Conservation (phyloP, 2,329 filamentous ascomycete species). For the Plectosphaerella sp. region DNA sequence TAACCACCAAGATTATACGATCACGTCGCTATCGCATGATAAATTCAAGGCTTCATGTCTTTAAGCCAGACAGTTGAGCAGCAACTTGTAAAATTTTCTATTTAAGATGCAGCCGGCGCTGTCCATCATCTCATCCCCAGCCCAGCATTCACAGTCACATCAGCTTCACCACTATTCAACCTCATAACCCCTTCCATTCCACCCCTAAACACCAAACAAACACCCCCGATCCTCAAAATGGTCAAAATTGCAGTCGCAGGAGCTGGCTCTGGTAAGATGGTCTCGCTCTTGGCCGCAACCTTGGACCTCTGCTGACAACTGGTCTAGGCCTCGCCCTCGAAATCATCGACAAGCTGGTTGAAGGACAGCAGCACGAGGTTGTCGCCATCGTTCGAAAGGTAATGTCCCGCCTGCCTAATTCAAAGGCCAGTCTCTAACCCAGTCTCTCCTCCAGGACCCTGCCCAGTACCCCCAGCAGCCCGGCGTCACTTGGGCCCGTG, state of each 20-base stretch:
- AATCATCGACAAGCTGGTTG: slow-evolving; percentile 13
- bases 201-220: background rate
- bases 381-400: slow-evolving; percentile 21
- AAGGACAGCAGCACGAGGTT: slow-evolving; percentile 12
- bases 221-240: slow-evolving; percentile 1
- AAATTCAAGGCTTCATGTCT: too few species aligned
- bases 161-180: background rate
- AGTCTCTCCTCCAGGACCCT: slow-evolving; percentile 9
- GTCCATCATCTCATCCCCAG: background rate
- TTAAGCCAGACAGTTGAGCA: too few species aligned
- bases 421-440: background rate
- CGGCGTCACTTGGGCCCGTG: slow-evolving; percentile 31
- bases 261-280: slow-evolving; percentile 1
- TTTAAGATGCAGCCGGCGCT: background rate
- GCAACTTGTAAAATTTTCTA: too few species aligned
- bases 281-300: too few species aligned
- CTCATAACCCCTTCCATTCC: background rate
- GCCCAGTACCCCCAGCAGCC: slow-evolving; percentile 9
- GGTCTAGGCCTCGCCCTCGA: slow-evolving; percentile 13
- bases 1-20: too few species aligned
- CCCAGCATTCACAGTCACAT: background rate
- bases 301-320: background rate
- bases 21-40: too few species aligned
- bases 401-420: background rate
- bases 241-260: slow-evolving; percentile 10